These are phyloP conservation scores for Solanum gracilifrons DNA, from an alignment of 257 asterid genomes.

Conservation along the genomic window DNA sequence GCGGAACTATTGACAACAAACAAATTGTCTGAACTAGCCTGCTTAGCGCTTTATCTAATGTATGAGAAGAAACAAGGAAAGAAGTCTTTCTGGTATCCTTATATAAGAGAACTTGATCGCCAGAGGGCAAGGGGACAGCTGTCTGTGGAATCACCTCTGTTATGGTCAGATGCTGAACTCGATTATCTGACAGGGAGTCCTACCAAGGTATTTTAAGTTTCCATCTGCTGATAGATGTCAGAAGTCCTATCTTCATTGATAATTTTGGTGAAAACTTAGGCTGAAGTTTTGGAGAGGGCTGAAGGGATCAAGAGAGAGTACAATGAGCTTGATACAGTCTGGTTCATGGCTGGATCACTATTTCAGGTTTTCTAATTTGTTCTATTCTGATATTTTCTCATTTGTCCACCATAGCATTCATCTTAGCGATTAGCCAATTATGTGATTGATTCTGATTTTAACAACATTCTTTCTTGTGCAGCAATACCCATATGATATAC, in stretches of 20 bases:
- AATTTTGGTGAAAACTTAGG: slow-evolving; percentile 33
- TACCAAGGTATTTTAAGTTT: slow-evolving; percentile 48
- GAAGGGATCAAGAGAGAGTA: slow-evolving; percentile 94
- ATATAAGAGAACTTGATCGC: slow-evolving; percentile 88
- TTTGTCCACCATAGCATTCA: not conserved
- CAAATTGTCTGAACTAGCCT: slow-evolving; percentile 91
- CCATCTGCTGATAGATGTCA: slow-evolving; percentile 5
- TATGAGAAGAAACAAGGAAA: slow-evolving; percentile 98
- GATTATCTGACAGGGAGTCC: slow-evolving; percentile 91
- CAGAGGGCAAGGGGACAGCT: slow-evolving; percentile 98
- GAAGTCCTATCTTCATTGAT: not conserved
- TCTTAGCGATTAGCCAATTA: not conserved
- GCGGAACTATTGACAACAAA: slow-evolving; percentile 96
- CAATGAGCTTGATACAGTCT: slow-evolving; percentile 94
- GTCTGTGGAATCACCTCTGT: slow-evolving; percentile 92
- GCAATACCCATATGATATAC: slow-evolving; percentile 99
- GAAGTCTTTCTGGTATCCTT: slow-evolving; percentile 90
- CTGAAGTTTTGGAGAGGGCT: slow-evolving; percentile 68
- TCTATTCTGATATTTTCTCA: not conserved
- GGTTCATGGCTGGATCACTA: slow-evolving; percentile 99
- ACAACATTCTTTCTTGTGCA: slow-evolving; percentile 20
- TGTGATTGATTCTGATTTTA: slow-evolving; percentile 1
- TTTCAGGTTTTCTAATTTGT: slow-evolving; percentile 49
- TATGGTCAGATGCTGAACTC: slow-evolving; percentile 90
- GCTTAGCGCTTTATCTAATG: slow-evolving; percentile 94